Evolutionary conservation across 495 filamentous ascomycete species (phyloP), one percentile per base, ranked within the genome.

Genomic region (Neurospora sp.): DNA sequence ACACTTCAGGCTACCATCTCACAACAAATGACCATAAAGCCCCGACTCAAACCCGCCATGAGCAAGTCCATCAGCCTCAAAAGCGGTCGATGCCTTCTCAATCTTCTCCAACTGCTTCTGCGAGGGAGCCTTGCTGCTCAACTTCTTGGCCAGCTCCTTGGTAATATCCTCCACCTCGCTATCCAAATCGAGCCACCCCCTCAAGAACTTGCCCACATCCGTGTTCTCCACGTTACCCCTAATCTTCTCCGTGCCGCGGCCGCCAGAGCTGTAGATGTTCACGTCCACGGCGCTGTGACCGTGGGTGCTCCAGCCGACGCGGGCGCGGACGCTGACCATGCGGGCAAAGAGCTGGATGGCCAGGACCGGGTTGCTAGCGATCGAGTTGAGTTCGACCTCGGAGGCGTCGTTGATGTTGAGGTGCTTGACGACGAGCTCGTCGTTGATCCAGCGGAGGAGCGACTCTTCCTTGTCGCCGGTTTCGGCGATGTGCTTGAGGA

Each of bases 141-240:
- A 79, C 80, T 92, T 90, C 71, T 90, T 82, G 53, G 83, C 86
- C 47, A 98, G 84, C 79, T 92, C 88, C 77, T 88, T 85, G 3
- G 94, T 97, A 53, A 97, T 87, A 27, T 84, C 82, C 0, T 91
- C 87, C 1, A 97, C 86, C 27, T 65, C 53, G 53, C 22, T 65
- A 77, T 97, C 90, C 18, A 98, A 85, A 68, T 88, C 90, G 1
- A 99, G 86, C 77, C 95, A 99, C 12, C 89, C 84, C 20, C 87
- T 82, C 27, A 99, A 82, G 80, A 97, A 98, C 39, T 85, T 81
- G 16, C 96, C 96, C 4, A 99, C 85, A 14, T 98, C 93, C 4
- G 92, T 99, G 79, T 99, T 99, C 84, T 99, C 96, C 73, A 95
- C 90, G 79, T 98, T 98, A 5, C 96, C 96, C 2, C 86, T 77